Conservation (phyloP, 2,329 filamentous ascomycete genomes). For the Apiospora marii region DNA sequence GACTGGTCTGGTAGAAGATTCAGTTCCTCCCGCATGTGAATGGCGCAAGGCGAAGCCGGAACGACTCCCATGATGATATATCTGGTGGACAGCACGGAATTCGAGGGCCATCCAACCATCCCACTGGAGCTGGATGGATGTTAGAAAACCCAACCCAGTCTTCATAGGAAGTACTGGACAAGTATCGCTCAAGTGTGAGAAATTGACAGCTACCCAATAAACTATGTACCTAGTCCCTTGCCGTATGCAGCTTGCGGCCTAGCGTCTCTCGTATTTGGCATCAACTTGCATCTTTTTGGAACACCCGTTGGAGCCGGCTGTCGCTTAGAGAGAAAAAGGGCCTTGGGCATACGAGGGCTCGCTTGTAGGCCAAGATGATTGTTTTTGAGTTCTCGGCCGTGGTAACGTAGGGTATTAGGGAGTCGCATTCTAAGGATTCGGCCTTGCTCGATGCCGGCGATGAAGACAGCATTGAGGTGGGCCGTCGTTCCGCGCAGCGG, state of each 20-base stretch:
- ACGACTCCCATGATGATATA: not conserved
- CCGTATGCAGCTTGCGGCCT: not conserved
- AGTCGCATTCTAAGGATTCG: not conserved
- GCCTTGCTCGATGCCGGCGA: not conserved
- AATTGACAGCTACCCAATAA: slow-evolving; percentile 5
- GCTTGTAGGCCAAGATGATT: not conserved
- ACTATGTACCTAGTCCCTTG: not conserved
- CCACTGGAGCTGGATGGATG: not conserved
- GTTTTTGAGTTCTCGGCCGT: not conserved
- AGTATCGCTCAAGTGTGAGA: not conserved
- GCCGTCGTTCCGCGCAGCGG: not conserved
- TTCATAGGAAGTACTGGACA: not conserved
- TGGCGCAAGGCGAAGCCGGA: not conserved
- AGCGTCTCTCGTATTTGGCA: slow-evolving; percentile 13
- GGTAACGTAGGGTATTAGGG: not conserved
- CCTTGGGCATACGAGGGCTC: not conserved
- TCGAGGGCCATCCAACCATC: not conserved
- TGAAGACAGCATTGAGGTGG: not conserved
- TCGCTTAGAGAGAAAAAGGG: not conserved
- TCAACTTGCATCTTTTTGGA: not conserved
- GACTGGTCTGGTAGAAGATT: not conserved
- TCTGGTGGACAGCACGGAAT: not conserved
- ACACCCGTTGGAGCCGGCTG: not conserved
- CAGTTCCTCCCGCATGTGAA: not conserved
- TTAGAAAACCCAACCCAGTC: not conserved